A percentile compares a stretch with the other conserved stretches of the same genome.
Evolutionary conservation across 768 basidiomycete species (phyloP).

Genomic region (Panellus pusillus): DNA sequence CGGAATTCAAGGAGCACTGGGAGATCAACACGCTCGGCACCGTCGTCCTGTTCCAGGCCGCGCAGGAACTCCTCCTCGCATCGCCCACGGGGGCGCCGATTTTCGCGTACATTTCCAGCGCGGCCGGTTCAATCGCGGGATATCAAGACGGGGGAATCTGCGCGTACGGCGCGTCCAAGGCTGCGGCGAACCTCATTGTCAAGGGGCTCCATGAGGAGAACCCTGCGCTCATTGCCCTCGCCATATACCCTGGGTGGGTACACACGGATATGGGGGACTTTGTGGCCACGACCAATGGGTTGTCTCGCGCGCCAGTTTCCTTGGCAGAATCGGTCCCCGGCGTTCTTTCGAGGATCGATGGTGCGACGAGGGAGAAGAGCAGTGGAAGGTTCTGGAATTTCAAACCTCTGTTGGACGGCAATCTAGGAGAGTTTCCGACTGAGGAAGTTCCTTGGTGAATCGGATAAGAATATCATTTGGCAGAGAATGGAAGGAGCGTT

Average conservation of each 20-base stretch:
- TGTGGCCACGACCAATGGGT: too few species aligned
- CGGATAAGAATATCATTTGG: too few species aligned
- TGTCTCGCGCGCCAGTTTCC: too few species aligned
- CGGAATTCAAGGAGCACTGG: not conserved
- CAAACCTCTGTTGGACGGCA: not conserved
- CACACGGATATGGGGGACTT: not conserved
- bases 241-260: not conserved
- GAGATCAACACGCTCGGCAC: not conserved
- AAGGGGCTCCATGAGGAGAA: not conserved
- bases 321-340: not conserved
- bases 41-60: not conserved
- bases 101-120: not conserved
- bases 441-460: slow-evolving; percentile 2
- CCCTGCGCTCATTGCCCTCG: not conserved
- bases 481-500: too few species aligned
- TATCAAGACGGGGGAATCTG: too few species aligned
- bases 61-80: not conserved
- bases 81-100: not conserved
- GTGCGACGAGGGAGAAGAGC: not conserved
- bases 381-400: slow-evolving; percentile 1
- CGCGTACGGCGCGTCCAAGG: too few species aligned
- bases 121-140: too few species aligned
- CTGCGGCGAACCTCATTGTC: too few species aligned
- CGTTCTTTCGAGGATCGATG: not conserved
- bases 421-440: not conserved